phyloP scores from a whole-genome alignment of 2,329 filamentous ascomycete genomes.

The Aureobasidium subglaciale region DNA sequence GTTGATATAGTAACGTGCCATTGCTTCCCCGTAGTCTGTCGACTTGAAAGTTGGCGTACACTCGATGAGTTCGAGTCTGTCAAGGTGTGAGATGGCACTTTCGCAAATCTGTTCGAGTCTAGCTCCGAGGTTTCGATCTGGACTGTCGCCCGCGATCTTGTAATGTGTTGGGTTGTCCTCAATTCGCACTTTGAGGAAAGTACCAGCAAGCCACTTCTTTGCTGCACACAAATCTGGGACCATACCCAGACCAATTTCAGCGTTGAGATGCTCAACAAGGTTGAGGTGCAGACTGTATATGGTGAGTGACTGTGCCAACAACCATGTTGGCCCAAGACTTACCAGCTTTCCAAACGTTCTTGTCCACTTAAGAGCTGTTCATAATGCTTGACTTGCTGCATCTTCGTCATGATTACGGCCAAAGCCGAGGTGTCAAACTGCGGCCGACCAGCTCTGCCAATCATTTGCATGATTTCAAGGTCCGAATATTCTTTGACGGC shows the following conservation, averaged over 20 bases:
- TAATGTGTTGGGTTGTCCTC: slow-evolving; percentile 66
- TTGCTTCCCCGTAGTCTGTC: slow-evolving; percentile 69
- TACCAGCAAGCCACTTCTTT: slow-evolving; percentile 66
- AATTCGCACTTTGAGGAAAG: slow-evolving; percentile 71
- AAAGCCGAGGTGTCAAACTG: slow-evolving; percentile 73
- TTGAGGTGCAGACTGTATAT: slow-evolving; percentile 61
- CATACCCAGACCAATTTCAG: slow-evolving; percentile 71
- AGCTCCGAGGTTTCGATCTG: slow-evolving; percentile 50
- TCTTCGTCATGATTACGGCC: slow-evolving; percentile 71
- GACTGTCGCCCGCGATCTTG: slow-evolving; percentile 50
- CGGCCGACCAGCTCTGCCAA: slow-evolving; percentile 73
- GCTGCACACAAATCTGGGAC: slow-evolving; percentile 59
- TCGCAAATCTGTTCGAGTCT: slow-evolving; percentile 64
- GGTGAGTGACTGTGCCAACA: not conserved
- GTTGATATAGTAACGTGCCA: slow-evolving; percentile 75
- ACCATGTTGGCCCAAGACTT: slow-evolving; percentile 7
- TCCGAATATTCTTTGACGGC: slow-evolving; percentile 63
- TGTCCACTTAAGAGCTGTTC: slow-evolving; percentile 66
- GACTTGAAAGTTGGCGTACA: slow-evolving; percentile 45
- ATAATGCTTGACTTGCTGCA: slow-evolving; percentile 58
- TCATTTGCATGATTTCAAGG: slow-evolving; percentile 84
- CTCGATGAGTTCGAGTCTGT: slow-evolving; percentile 52
- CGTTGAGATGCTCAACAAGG: slow-evolving; percentile 76
- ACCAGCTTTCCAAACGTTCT: slow-evolving; percentile 67
- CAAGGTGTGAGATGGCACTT: slow-evolving; percentile 59